Evolutionary conservation across 805 yeast genomes (phyloP).

Genomic region (Priceomyces fermenticarens): DNA sequence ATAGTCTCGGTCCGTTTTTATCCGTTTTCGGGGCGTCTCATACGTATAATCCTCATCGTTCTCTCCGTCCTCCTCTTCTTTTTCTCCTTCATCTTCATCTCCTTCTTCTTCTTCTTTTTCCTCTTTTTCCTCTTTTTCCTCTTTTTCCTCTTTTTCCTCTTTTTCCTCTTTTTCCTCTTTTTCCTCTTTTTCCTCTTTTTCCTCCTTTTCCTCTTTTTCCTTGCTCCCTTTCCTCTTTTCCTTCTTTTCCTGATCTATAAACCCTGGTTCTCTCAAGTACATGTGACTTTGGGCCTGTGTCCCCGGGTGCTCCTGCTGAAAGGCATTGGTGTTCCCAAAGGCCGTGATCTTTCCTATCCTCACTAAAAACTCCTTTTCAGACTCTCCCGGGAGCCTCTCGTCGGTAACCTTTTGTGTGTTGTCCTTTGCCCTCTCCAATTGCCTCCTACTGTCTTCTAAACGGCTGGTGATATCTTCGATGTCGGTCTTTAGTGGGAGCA

Average conservation of each 20-base stretch:
- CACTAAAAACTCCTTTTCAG: slow-evolving; percentile 74
- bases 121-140: slow-evolving; percentile 1
- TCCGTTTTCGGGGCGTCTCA: slow-evolving; percentile 5
- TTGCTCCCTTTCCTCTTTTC: not conserved
- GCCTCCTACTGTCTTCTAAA: slow-evolving; percentile 33
- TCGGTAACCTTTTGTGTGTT: slow-evolving; percentile 13
- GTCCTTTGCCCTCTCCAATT: slow-evolving; percentile 32
- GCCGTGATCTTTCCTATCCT: slow-evolving; percentile 94
- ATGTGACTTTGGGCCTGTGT: slow-evolving; percentile 34
- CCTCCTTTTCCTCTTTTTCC: slow-evolving; percentile 2
- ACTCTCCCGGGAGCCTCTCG: slow-evolving; percentile 62
- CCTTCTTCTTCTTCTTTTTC: slow-evolving; percentile 15
- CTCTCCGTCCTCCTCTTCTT: slow-evolving; percentile 15
- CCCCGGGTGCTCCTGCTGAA: slow-evolving; percentile 39
- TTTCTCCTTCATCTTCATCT: slow-evolving; percentile 12
- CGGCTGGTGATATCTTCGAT: slow-evolving; percentile 48
- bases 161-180: slow-evolving; percentile 11
- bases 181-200: slow-evolving; percentile 15
- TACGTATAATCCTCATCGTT: slow-evolving; percentile 10
- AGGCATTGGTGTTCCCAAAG: slow-evolving; percentile 69
- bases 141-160: not conserved
- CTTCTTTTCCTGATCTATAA: slow-evolving; percentile 18
- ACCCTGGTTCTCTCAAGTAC: slow-evolving; percentile 50
- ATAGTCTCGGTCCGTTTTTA: slow-evolving; percentile 4
- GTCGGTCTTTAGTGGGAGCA: slow-evolving; percentile 56